These are phyloP conservation scores for Phialophora macrospora DNA, from an alignment of 2,329 filamentous ascomycete species.

Conservation along the genomic window DNA sequence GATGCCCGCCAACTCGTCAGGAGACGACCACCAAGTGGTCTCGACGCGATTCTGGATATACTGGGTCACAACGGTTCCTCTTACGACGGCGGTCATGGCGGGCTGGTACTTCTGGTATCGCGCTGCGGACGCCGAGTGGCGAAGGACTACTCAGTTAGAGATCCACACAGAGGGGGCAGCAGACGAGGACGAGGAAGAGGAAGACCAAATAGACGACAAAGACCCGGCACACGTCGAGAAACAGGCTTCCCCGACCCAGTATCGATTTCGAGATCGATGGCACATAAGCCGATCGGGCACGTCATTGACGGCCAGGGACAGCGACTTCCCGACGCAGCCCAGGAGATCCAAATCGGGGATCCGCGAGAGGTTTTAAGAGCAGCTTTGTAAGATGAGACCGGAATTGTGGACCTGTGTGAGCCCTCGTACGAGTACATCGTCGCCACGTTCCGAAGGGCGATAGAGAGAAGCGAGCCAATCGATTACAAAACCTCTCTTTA, in stretches of 20 bases:
- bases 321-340: too few relatives aligned
- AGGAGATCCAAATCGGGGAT: too few relatives aligned
- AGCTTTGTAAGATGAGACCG: too few relatives aligned
- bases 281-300: too few relatives aligned
- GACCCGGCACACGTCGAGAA: not conserved
- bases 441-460: too few relatives aligned
- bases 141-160: not conserved
- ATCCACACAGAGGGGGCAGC: not conserved
- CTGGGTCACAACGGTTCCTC: not conserved
- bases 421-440: too few relatives aligned
- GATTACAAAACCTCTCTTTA: too few relatives aligned
- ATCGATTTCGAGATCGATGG: not conserved
- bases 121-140: slow-evolving; percentile 2
- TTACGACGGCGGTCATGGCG: not conserved
- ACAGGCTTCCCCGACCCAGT: not conserved
- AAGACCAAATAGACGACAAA: not conserved
- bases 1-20: not conserved
- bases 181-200: not conserved
- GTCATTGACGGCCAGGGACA: too few relatives aligned
- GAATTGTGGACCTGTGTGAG: too few relatives aligned
- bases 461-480: too few relatives aligned
- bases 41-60: slow-evolving; percentile 4
- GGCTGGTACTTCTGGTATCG: slow-evolving; percentile 8
- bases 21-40: not conserved
- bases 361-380: too few relatives aligned